Conservation (phyloP, 1,284 basidiomycete genomes). For the Wolfiporia cocos region DNA sequence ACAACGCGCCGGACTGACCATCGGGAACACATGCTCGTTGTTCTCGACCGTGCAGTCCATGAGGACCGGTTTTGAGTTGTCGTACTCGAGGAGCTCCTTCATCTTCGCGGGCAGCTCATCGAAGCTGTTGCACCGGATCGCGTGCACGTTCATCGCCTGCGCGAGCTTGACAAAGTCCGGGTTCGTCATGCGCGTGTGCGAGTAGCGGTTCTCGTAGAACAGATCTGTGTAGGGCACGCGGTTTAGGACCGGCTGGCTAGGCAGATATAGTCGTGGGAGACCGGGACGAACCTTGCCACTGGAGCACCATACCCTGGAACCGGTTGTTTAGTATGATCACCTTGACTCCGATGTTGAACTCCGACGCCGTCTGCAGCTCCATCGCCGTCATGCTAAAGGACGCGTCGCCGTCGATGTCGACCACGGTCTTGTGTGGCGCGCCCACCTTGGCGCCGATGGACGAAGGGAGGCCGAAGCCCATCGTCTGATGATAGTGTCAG, state of each 20-base stretch:
- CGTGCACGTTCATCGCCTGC: constrained; percentile 88
- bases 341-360: constrained; percentile 93
- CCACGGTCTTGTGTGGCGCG: constrained; percentile 87
- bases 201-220: constrained; percentile 93
- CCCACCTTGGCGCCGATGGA: constrained; percentile 97
- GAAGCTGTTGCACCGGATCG: constrained; percentile 66
- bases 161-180: constrained; percentile 92
- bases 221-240: constrained; percentile 55
- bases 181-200: constrained; percentile 92
- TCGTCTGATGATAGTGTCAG: constrained; percentile 51
- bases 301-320: constrained; percentile 97
- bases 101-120: constrained; percentile 89
- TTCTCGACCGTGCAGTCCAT: constrained; percentile 87
- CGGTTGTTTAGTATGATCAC: constrained; percentile 89
- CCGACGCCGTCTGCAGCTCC: constrained; percentile 93
- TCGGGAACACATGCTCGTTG: constrained; percentile 94
- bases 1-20: constrained; percentile 43
- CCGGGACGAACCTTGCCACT: constrained; percentile 82
- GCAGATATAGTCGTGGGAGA: not conserved
- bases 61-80: constrained; percentile 79
- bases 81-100: constrained; percentile 98
- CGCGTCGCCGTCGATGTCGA: constrained; percentile 97
- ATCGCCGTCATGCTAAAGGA: constrained; percentile 99
- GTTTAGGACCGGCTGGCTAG: constrained; percentile 5
- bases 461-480: constrained; percentile 95